phyloP scores from a whole-genome alignment of 1,139 yeast genomes.

The Candida buenavistaensis region DNA sequence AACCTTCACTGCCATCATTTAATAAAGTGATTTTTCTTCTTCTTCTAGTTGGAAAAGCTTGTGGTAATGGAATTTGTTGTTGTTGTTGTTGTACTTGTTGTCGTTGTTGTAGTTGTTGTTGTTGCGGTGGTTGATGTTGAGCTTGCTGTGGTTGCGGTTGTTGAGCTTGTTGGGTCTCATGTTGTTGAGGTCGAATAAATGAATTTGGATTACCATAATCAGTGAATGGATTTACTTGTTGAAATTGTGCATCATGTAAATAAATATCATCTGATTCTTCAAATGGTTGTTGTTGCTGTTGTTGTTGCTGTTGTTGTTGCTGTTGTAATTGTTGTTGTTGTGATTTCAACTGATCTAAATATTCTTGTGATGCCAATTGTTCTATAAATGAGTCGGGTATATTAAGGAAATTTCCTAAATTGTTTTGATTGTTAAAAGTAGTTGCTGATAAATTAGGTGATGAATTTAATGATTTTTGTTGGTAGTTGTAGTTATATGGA shows the following conservation, averaged over 20 bases:
- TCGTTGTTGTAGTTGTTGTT: constrained; percentile 17
- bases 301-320: constrained; percentile 14
- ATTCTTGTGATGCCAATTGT: constrained; percentile 18
- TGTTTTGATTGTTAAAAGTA: constrained; percentile 10
- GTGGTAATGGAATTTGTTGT: constrained; percentile 16
- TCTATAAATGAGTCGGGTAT: constrained; percentile 35
- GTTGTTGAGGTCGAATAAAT: constrained; percentile 22
- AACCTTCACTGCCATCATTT: constrained; percentile 20
- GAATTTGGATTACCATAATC: constrained; percentile 43
- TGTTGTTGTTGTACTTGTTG: constrained; percentile 6
- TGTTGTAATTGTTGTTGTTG: constrained; percentile 11
- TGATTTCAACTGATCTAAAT: constrained; percentile 11
- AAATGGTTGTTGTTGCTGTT: constrained; percentile 10
- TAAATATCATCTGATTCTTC: constrained; percentile 6
- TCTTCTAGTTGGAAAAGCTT: constrained; percentile 20
- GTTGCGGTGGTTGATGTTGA: constrained; percentile 9
- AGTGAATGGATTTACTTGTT: constrained; percentile 29
- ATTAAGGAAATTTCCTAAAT: constrained; percentile 29
- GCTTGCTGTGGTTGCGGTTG: constrained; percentile 10
- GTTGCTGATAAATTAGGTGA: constrained; percentile 19
- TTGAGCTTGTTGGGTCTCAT: no score
- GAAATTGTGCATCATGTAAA: constrained; percentile 5
- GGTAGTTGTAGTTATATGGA: constrained; percentile 8
- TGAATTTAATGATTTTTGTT: constrained; percentile 16
- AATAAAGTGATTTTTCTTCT: constrained; percentile 39